Percentiles rank a stretch among this genome's conserved stretches.
Evolutionary conservation across 2,329 filamentous ascomycete species (phyloP).

Genomic region (Chrysoporthe deuterocubensis): DNA sequence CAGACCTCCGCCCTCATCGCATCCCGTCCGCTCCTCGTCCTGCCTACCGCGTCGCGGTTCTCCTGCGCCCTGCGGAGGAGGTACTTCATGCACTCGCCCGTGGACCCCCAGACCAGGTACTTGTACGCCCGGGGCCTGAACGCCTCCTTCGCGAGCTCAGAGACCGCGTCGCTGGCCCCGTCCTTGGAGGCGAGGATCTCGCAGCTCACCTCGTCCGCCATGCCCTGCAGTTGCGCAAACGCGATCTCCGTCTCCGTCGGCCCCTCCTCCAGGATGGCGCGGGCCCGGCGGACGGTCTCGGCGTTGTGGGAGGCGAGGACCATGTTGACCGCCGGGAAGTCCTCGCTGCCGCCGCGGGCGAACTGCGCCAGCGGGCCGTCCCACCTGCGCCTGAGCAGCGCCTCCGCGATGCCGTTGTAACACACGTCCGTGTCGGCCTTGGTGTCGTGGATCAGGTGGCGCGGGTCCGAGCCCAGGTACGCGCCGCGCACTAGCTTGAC

Average conservation of each 20-base stretch:
- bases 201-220: constrained; percentile 91
- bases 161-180: background rate
- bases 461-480: constrained; percentile 71
- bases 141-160: background rate
- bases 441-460: constrained; percentile 71
- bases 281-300: constrained; percentile 66
- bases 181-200: constrained; percentile 48
- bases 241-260: constrained; percentile 48
- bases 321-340: constrained; percentile 63
- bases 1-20: constrained; percentile 66
- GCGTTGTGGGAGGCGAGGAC: constrained; percentile 86
- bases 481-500: constrained; percentile 78
- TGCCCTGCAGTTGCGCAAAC: constrained; percentile 87
- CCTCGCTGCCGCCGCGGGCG: constrained; percentile 39
- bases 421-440: constrained; percentile 71
- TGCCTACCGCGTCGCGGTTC: constrained; percentile 71
- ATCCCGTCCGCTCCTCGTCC: constrained; percentile 64
- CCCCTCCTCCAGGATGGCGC: constrained; percentile 52
- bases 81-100: constrained; percentile 85
- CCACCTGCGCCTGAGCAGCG: constrained; percentile 69
- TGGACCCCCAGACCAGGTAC: constrained; percentile 72
- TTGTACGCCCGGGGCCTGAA: constrained; percentile 57
- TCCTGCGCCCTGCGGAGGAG: constrained; percentile 73
- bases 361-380: constrained; percentile 52
- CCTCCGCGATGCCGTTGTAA: constrained; percentile 73